These are phyloP conservation scores for Fraxinus latifolia DNA, from an alignment of 305 asterid genomes.

Conservation along the genomic window DNA sequence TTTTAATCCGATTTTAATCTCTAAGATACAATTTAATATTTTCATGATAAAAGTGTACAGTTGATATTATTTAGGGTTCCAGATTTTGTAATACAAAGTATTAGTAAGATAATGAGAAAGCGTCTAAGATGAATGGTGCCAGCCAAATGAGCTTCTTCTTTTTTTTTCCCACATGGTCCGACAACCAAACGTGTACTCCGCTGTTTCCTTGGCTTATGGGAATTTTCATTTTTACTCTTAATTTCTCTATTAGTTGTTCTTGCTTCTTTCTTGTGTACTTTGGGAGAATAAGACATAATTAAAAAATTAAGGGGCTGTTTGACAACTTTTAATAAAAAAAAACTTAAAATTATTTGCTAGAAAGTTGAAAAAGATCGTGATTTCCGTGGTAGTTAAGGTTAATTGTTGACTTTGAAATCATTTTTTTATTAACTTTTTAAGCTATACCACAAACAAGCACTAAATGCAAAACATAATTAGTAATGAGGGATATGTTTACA, in stretches of 20 bases:
- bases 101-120: not conserved
- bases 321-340: not conserved
- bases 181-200: constrained; percentile 20
- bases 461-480: not conserved
- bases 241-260: not conserved
- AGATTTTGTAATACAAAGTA: not conserved
- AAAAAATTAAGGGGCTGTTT: not conserved
- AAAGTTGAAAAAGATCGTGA: not conserved
- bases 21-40: not conserved
- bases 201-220: not conserved
- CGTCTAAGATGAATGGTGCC: constrained; percentile 4
- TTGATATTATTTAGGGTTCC: not conserved
- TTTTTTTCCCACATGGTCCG: not conserved
- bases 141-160: not conserved
- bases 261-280: not conserved
- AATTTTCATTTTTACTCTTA: not conserved
- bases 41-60: not conserved
- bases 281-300: not conserved
- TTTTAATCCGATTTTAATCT: too few relatives aligned
- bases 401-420: not conserved
- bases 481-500: not conserved
- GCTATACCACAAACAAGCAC: not conserved
- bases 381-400: not conserved
- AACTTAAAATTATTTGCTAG: too few relatives aligned
- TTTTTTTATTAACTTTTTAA: not conserved